A percentile compares a stretch with the other conserved stretches of the same genome.
Conservation (phyloP, 2,329 filamentous ascomycete genomes). For the Onygenales sp. region DNA sequence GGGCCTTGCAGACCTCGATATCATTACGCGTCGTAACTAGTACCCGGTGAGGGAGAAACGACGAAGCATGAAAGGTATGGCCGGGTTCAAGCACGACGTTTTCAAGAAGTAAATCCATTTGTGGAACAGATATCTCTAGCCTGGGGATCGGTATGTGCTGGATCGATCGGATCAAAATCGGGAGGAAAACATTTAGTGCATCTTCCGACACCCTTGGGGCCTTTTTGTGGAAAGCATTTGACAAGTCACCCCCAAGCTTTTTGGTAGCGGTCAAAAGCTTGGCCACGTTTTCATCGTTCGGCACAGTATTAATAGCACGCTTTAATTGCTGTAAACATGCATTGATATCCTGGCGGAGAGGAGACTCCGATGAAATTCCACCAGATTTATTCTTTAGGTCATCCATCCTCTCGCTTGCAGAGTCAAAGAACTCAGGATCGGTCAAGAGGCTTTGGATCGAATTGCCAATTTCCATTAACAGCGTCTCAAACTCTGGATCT, state of each 20-base stretch:
- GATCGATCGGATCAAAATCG: conserved; percentile 63
- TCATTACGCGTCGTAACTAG: conserved; percentile 78
- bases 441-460: conserved; percentile 73
- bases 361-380: conserved; percentile 54
- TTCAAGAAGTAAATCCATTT: conserved; percentile 77
- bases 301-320: conserved; percentile 56
- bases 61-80: conserved; percentile 70
- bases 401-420: conserved; percentile 57
- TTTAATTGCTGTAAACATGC: conserved; percentile 60
- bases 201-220: conserved; percentile 69
- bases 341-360: conserved; percentile 63
- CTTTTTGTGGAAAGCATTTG: conserved; percentile 51
- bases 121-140: conserved; percentile 74
- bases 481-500: conserved; percentile 72
- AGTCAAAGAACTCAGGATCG: conserved; percentile 76
- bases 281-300: conserved; percentile 62
- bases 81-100: conserved; percentile 88
- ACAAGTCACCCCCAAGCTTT: conserved; percentile 62
- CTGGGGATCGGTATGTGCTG: conserved; percentile 87
- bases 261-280: conserved; percentile 57
- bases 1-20: conserved; percentile 72
- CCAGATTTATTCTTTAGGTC: conserved; percentile 49
- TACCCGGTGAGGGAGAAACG: conserved; percentile 78
- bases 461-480: conserved; percentile 64
- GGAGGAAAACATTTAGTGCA: conserved; percentile 69